A percentile compares a stretch with the other conserved stretches of the same genome.
Conservation (phyloP, 176 grass and related monocot species). For the Oryza officinalis region DNA sequence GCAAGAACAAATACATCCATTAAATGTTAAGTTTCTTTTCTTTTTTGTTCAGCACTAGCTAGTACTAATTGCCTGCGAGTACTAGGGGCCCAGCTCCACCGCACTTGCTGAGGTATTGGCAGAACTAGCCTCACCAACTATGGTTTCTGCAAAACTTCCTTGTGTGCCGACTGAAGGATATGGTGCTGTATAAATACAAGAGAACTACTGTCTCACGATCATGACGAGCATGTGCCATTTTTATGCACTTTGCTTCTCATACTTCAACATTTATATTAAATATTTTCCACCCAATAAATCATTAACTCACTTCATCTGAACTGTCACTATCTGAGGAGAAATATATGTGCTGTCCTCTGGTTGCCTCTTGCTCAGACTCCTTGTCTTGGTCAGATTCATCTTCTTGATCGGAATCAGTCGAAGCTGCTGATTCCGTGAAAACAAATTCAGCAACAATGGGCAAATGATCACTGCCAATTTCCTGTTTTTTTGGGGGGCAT, state of each 20-base stretch:
- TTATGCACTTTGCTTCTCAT: neutral
- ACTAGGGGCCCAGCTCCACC: neutral
- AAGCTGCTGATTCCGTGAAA: constrained; percentile 38
- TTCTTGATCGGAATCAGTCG: neutral
- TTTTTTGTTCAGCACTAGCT: neutral
- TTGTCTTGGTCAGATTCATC: constrained; percentile 27
- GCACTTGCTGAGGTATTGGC: too few relatives aligned
- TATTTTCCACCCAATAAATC: constrained; percentile 3
- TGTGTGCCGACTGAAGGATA: neutral
- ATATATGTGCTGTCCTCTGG: constrained; percentile 3
- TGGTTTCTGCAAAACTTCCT: neutral
- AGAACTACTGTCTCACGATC: neutral
- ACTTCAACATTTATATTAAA: neutral
- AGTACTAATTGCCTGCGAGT: neutral
- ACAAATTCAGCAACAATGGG: constrained; percentile 75
- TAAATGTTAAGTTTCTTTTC: neutral
- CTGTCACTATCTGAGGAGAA: constrained; percentile 13
- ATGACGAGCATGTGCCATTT: neutral
- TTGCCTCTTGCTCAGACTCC: neutral
- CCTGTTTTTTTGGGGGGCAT: constrained; percentile 40
- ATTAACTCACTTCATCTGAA: constrained; percentile 10
- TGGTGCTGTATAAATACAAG: neutral
- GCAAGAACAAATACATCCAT: neutral
- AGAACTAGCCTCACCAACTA: neutral
- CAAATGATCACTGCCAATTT: constrained; percentile 87